Evolutionary conservation across 768 basidiomycete species (phyloP).

Genomic region (Crepidotus variabilis): DNA sequence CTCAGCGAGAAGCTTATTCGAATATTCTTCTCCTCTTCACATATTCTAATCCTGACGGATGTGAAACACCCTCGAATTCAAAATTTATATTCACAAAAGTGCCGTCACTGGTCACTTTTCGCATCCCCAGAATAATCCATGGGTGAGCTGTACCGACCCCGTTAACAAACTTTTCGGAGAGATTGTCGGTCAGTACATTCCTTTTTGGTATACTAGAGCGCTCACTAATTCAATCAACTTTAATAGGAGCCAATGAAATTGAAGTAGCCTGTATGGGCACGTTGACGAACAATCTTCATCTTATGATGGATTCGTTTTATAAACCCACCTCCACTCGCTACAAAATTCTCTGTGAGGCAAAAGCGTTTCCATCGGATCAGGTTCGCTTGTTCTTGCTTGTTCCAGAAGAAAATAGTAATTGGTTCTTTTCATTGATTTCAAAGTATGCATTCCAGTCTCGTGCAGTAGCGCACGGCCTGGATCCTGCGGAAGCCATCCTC

Average conservation of each 20-base stretch:
- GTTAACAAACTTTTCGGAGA: constrained; percentile 75
- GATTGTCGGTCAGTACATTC: constrained; percentile 63
- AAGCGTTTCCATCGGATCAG: constrained; percentile 96
- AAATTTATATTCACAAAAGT: constrained; percentile 36
- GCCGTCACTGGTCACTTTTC: constrained; percentile 86
- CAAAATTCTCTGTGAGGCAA: constrained; percentile 94
- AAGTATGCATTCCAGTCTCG: constrained; percentile 99
- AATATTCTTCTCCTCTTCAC: constrained; percentile 12
- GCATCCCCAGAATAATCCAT: constrained; percentile 81
- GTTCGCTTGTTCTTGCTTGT: constrained; percentile 39
- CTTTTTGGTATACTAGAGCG: not conserved
- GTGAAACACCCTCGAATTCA: constrained; percentile 12
- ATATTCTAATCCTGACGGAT: constrained; percentile 8
- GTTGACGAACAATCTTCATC: constrained; percentile 91
- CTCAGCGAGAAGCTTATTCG: constrained; percentile 4
- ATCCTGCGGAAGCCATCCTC: constrained; percentile 69
- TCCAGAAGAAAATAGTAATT: constrained; percentile 4
- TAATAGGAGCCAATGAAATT: constrained; percentile 73
- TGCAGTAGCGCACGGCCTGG: constrained; percentile 71
- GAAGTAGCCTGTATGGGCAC: constrained; percentile 97
- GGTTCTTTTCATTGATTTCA: constrained; percentile 11
- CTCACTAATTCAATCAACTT: constrained; percentile 3
- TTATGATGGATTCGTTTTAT: constrained; percentile 94
- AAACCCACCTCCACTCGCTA: constrained; percentile 78
- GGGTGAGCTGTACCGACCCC: constrained; percentile 74